Percentiles rank a stretch among this genome's conserved stretches.
Conservation (phyloP, 2,329 filamentous ascomycete species). For the Xylariaceae sp. region DNA sequence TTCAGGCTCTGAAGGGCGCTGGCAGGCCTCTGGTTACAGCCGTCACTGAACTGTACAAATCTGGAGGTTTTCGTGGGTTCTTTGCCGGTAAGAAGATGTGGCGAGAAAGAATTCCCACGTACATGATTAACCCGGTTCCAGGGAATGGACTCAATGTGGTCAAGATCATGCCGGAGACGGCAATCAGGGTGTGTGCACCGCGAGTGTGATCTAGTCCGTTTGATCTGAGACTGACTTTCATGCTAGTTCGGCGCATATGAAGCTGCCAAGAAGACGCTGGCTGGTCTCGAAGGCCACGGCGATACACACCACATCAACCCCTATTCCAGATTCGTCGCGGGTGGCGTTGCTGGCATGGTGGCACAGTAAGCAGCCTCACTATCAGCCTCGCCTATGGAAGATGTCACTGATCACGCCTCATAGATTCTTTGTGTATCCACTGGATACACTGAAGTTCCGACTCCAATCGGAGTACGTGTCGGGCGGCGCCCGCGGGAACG, state of each 20-base stretch:
- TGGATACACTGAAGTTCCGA: slow-evolving; percentile 73
- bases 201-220: too few species aligned
- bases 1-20: slow-evolving; percentile 58
- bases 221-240: slow-evolving; percentile 9
- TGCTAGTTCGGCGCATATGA: slow-evolving; percentile 83
- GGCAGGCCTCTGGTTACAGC: slow-evolving; percentile 65
- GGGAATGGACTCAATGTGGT: slow-evolving; percentile 94
- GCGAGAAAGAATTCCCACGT: neutral
- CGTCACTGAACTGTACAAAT: slow-evolving; percentile 70
- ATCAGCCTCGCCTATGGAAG: too few species aligned
- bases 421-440: slow-evolving; percentile 85
- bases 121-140: slow-evolving; percentile 27
- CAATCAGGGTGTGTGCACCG: slow-evolving; percentile 70
- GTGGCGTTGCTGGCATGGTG: slow-evolving; percentile 86
- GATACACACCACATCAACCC: slow-evolving; percentile 73
- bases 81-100: slow-evolving; percentile 66
- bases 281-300: slow-evolving; percentile 78
- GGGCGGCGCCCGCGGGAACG: slow-evolving; percentile 75
- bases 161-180: slow-evolving; percentile 98
- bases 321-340: slow-evolving; percentile 82
- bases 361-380: slow-evolving; percentile 81
- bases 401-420: too few species aligned
- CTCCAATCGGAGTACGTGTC: slow-evolving; percentile 93
- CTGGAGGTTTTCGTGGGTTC: slow-evolving; percentile 79
- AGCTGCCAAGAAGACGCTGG: slow-evolving; percentile 81